These are phyloP conservation scores for Ammopiptanthus mongolicus DNA, from an alignment of 306 rosid species.

Conservation along the genomic window DNA sequence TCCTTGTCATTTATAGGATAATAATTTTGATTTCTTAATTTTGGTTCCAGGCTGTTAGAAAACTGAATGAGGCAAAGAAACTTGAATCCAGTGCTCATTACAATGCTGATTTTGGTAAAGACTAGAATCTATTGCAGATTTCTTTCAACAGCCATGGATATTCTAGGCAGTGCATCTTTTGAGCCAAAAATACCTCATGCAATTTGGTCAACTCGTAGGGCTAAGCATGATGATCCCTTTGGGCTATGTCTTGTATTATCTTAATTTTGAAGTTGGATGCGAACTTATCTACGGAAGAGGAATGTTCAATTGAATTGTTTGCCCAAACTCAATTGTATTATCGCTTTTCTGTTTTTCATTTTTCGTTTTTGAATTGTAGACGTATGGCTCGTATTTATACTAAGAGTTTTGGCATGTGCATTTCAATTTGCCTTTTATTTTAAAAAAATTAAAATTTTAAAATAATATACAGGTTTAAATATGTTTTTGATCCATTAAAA, in stretches of 20 bases:
- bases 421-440: background rate
- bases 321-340: slow-evolving; percentile 3
- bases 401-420: background rate
- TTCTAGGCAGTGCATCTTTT: slow-evolving; percentile 41
- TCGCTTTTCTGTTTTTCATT: background rate
- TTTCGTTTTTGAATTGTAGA: background rate
- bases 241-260: slow-evolving; percentile 12
- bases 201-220: slow-evolving; percentile 5
- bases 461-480: background rate
- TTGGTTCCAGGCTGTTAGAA: slow-evolving; percentile 79
- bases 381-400: slow-evolving; percentile 4
- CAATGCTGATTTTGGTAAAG: slow-evolving; percentile 81
- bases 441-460: background rate
- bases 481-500: too few relatives aligned
- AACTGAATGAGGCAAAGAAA: slow-evolving; percentile 91
- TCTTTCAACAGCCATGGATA: slow-evolving; percentile 33
- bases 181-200: slow-evolving; percentile 16
- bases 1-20: background rate
- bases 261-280: slow-evolving; percentile 5
- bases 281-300: slow-evolving; percentile 1
- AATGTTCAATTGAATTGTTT: slow-evolving; percentile 20
- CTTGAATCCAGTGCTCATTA: slow-evolving; percentile 91
- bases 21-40: background rate
- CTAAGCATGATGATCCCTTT: slow-evolving; percentile 1
- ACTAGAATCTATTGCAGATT: slow-evolving; percentile 23